Conservation (phyloP, 1,284 basidiomycete genomes). For the Cryptococcus sp. region DNA sequence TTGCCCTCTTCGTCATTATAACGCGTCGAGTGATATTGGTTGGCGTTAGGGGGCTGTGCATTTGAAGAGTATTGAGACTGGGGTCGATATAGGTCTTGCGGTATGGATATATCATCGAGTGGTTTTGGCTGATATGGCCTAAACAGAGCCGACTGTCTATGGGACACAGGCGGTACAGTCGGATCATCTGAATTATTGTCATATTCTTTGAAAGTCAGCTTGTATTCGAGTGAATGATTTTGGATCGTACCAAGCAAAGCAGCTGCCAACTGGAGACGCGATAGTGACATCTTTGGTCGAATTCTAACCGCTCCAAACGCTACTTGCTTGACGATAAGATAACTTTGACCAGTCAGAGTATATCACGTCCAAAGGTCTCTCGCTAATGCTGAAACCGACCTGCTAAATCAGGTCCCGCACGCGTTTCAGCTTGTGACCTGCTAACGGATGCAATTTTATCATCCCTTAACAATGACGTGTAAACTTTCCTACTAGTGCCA, state of each 20-base stretch:
- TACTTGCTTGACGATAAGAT: too few relatives aligned
- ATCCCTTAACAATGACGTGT: neutral
- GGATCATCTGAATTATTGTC: constrained; percentile 36
- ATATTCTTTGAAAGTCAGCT: constrained; percentile 29
- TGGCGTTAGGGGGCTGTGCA: too few relatives aligned
- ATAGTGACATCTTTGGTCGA: constrained; percentile 13
- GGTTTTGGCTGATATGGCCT: constrained; percentile 15
- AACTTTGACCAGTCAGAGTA: too few relatives aligned
- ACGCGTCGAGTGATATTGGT: neutral
- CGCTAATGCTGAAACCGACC: too few relatives aligned
- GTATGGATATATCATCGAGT: neutral
- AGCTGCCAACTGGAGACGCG: constrained; percentile 28
- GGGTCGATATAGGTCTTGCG: too few relatives aligned
- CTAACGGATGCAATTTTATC: constrained; percentile 3
- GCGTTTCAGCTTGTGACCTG: neutral
- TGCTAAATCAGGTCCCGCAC: too few relatives aligned
- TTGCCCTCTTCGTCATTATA: neutral
- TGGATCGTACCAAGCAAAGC: constrained; percentile 7
- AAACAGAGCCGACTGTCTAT: constrained; percentile 39
- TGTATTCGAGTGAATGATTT: neutral
- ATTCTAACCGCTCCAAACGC: too few relatives aligned
- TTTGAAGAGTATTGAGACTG: too few relatives aligned
- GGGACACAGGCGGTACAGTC: constrained; percentile 13
- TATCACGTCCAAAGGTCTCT: too few relatives aligned
- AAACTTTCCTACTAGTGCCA: too few relatives aligned